Conservation (phyloP, 1,284 basidiomycete species). For the Laetiporus sulphureus region DNA sequence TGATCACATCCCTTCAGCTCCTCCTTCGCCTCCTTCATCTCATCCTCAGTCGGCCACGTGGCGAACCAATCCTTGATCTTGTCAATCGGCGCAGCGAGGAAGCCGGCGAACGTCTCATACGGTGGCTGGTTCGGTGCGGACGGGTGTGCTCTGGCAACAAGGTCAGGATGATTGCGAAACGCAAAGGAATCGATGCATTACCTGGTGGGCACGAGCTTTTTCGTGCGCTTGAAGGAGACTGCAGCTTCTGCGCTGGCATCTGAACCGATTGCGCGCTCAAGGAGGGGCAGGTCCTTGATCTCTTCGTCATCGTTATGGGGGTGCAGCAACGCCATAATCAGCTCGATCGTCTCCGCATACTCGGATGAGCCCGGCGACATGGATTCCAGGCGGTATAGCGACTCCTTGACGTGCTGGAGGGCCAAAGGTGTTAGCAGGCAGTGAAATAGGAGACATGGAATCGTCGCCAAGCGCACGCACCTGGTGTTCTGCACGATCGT, state of each 20-base stretch:
- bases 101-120: constrained; percentile 51
- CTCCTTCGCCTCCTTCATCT: constrained; percentile 38
- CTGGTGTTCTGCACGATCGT: constrained; percentile 56
- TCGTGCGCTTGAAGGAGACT: constrained; percentile 45
- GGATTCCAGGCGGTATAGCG: constrained; percentile 40
- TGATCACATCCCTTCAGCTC: constrained; percentile 24
- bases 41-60: constrained; percentile 47
- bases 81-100: constrained; percentile 54
- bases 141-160: constrained; percentile 38
- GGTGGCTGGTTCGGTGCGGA: constrained; percentile 49
- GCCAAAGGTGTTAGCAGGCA: neutral
- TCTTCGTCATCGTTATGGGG: constrained; percentile 55
- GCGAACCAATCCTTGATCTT: constrained; percentile 53
- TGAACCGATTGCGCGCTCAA: constrained; percentile 40
- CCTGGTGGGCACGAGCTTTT: constrained; percentile 61
- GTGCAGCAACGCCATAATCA: constrained; percentile 41
- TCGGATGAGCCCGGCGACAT: constrained; percentile 35
- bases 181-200: constrained; percentile 16
- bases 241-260: constrained; percentile 39
- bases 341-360: constrained; percentile 34
- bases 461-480: constrained; percentile 22
- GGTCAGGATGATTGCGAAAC: neutral
- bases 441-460: neutral
- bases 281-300: constrained; percentile 44
- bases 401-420: constrained; percentile 39